A percentile compares a stretch with the other conserved stretches of the same genome.
Conservation (phyloP, 129 eudicot genomes). For the Artemisia argyi region DNA sequence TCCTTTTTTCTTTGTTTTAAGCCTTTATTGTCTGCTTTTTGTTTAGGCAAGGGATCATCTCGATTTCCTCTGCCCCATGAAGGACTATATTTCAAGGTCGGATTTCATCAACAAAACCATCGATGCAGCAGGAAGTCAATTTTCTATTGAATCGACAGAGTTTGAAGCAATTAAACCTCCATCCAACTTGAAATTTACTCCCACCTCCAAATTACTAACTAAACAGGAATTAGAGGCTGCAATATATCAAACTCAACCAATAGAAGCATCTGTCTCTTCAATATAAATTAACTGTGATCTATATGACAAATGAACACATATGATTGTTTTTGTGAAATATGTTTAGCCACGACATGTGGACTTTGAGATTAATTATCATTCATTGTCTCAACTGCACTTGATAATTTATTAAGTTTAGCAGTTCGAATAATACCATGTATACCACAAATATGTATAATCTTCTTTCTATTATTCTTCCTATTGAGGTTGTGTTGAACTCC, state of each 20-base stretch:
- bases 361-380: slow-evolving; percentile 2
- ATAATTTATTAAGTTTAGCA: no score
- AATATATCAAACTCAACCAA: slow-evolving; percentile 1
- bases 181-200: slow-evolving; percentile 29
- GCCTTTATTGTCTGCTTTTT: background rate
- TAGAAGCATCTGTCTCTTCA: background rate
- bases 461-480: no score
- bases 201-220: slow-evolving; percentile 54
- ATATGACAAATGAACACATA: background rate
- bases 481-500: no score
- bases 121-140: slow-evolving; percentile 51
- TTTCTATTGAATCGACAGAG: slow-evolving; percentile 36
- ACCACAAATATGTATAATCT: no score
- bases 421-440: background rate
- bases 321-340: background rate
- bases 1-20: background rate
- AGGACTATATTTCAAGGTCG: no score
- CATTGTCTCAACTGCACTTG: background rate
- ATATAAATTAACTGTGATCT: background rate
- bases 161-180: slow-evolving; percentile 34
- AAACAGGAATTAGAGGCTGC: slow-evolving; percentile 55
- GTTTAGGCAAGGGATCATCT: slow-evolving; percentile 66
- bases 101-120: slow-evolving; percentile 33
- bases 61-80: slow-evolving; percentile 73
- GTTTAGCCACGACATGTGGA: background rate